Evolutionary conservation across 2,329 filamentous ascomycete species (phyloP).

Genomic region (Fusarium equiseti): DNA sequence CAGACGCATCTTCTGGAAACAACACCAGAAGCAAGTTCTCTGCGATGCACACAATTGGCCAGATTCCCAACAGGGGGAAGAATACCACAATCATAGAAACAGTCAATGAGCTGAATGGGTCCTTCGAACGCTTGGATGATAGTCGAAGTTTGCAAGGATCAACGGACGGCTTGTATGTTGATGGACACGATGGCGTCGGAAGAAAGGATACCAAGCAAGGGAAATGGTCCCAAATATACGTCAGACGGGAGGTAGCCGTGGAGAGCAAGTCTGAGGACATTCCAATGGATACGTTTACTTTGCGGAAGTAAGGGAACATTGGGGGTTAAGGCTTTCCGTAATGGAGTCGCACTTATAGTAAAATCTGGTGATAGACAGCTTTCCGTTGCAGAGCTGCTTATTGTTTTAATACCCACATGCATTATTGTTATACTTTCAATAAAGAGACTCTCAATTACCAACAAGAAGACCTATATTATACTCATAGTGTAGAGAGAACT

Average conservation of each 20-base stretch:
- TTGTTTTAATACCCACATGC: no score
- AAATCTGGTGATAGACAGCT: no score
- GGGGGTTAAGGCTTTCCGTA: no score
- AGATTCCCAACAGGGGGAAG: not conserved
- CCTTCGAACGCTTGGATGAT: constrained; percentile 18
- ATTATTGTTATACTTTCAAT: no score
- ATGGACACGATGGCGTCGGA: not conserved
- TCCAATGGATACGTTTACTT: not conserved
- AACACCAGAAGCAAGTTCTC: not conserved
- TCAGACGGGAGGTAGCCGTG: not conserved
- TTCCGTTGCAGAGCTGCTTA: no score
- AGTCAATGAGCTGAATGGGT: not conserved
- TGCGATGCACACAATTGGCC: not conserved
- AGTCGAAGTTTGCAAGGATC: constrained; percentile 12
- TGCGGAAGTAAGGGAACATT: not conserved
- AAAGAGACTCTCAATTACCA: no score
- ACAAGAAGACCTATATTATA: no score
- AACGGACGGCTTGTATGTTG: not conserved
- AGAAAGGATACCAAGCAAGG: not conserved
- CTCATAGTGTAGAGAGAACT: no score
- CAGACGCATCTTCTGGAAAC: not conserved
- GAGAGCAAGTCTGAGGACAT: not conserved
- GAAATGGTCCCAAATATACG: not conserved
- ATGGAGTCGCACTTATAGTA: no score
- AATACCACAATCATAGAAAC: not conserved